Evolutionary conservation across 2,329 filamentous ascomycete genomes (phyloP), one percentile per base, ranked within the genome.

Genomic region (Aureobasidium sp.): DNA sequence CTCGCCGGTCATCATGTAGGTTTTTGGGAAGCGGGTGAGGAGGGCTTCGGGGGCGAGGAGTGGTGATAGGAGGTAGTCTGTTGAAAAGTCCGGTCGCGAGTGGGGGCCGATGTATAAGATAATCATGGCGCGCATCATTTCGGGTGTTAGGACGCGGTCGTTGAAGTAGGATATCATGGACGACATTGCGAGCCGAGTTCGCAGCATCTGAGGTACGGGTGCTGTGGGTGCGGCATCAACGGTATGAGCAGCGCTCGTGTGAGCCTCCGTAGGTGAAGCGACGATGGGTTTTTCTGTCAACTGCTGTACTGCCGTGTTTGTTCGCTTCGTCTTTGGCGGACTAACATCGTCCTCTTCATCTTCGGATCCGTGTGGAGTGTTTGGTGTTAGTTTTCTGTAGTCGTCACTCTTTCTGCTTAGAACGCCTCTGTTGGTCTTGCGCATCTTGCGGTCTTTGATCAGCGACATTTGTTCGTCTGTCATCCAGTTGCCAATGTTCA

Each of bases 401-500:
- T 97, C 90, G 76, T 90, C 89, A 66, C 86, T 91, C 77, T 99
- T 97, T 63, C 90, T 84, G 39, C 87, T 83, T 61, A 97, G 88
- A 62, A 97, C 88, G 29, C 85, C 83, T 62, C 83, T 82, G 70
- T 97, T 96, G 1, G 87, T 91, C 68, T 87, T 87, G 27, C 91
- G 84, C 71, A 87, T 86, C 63, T 86, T 84, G 12, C 91, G 86
- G 66, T 96, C 92, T 66, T 91, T 87, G 66, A 99, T 96, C 64
- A 99, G 78, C 0, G 90, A 86, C 90, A 97, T 96, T 72, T 99
- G 92, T 73, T 97, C 93, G 69, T 97, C 93, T 0, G 90, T 92
- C 92, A 99, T 97, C 94, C 94, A 99, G 74, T 92, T 97, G 41
- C 91, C 91, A 67, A 97, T 97, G 70, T 96, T 97, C 89, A 97